Percentiles rank a stretch among this genome's conserved stretches.
These are phyloP conservation scores for Pyricularia grisea DNA, from an alignment of 2,329 filamentous ascomycete genomes.

Conservation along the genomic window DNA sequence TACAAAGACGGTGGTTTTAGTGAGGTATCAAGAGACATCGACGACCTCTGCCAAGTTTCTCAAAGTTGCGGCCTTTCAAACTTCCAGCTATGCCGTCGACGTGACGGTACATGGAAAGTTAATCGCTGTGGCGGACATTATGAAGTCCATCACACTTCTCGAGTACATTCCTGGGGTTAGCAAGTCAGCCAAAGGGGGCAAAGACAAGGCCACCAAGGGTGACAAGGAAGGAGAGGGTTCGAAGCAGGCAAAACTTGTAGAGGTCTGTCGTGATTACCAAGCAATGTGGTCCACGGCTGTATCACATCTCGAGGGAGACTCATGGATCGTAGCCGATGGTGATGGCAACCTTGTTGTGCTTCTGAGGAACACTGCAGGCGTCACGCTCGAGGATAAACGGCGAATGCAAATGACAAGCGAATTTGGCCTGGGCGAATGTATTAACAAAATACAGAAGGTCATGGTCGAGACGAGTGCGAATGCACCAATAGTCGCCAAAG, in stretches of 20 bases:
- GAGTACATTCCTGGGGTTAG: conserved; percentile 51
- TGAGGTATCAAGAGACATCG: conserved; percentile 46
- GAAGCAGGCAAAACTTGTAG: conserved; percentile 50
- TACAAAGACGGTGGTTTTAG: conserved; percentile 72
- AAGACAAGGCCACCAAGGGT: conserved; percentile 26
- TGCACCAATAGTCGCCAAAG: conserved; percentile 66
- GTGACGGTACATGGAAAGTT: conserved; percentile 62
- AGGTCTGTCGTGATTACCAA: conserved; percentile 73
- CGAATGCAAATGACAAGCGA: conserved; percentile 69
- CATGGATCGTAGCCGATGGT: conserved; percentile 75
- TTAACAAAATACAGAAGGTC: conserved; percentile 76
- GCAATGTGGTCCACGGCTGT: conserved; percentile 76
- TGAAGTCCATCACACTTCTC: conserved; percentile 82
- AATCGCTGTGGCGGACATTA: conserved; percentile 82
- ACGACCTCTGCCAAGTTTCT: conserved; percentile 47
- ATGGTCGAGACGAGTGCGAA: conserved; percentile 54
- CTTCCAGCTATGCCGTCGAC: conserved; percentile 76
- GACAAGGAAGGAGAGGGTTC: conserved; percentile 13
- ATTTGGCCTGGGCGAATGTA: conserved; percentile 82
- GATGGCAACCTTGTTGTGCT: conserved; percentile 82
- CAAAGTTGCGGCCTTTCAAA: conserved; percentile 68
- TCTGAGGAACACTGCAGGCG: conserved; percentile 58
- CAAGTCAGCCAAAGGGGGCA: conserved; percentile 18
- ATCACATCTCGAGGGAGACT: conserved; percentile 55
- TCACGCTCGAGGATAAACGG: conserved; percentile 63